phyloP scores from a whole-genome alignment of 768 basidiomycete species.

The Lactarius vividus region DNA sequence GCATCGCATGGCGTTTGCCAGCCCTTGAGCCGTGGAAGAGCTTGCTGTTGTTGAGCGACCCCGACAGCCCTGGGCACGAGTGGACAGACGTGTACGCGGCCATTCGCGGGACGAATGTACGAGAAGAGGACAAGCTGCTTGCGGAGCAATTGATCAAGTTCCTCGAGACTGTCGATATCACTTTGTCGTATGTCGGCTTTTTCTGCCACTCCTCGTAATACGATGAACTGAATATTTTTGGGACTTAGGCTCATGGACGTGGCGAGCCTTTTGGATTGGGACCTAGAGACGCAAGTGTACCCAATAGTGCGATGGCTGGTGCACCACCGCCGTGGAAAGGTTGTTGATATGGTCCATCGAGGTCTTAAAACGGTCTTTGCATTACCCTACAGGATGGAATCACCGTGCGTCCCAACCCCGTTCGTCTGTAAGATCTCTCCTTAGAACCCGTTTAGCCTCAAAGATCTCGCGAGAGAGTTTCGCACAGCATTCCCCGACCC shows the following conservation, averaged over 20 bases:
- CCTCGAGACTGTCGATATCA: slow-evolving; percentile 68
- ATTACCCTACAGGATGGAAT: slow-evolving; percentile 60
- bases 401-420: slow-evolving; percentile 47
- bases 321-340: slow-evolving; percentile 82
- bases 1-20: slow-evolving; percentile 70
- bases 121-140: slow-evolving; percentile 60
- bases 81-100: slow-evolving; percentile 54
- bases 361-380: slow-evolving; percentile 81
- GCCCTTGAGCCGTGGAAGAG: slow-evolving; percentile 90
- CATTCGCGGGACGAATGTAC: slow-evolving; percentile 55
- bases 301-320: slow-evolving; percentile 93
- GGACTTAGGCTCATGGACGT: slow-evolving; percentile 61
- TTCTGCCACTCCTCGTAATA: not conserved
- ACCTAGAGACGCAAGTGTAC: slow-evolving; percentile 77
- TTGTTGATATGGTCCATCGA: slow-evolving; percentile 81
- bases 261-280: slow-evolving; percentile 78
- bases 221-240: not conserved
- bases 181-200: slow-evolving; percentile 60
- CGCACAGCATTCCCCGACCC: slow-evolving; percentile 54
- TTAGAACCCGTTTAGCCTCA: slow-evolving; percentile 41
- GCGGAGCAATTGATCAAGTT: slow-evolving; percentile 75
- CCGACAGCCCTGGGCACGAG: slow-evolving; percentile 45
- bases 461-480: slow-evolving; percentile 58
- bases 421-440: slow-evolving; percentile 10
- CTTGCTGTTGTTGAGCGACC: slow-evolving; percentile 67